These are phyloP conservation scores for Alternaria rosae DNA, from an alignment of 2,329 filamentous ascomycete species.

Conservation along the genomic window DNA sequence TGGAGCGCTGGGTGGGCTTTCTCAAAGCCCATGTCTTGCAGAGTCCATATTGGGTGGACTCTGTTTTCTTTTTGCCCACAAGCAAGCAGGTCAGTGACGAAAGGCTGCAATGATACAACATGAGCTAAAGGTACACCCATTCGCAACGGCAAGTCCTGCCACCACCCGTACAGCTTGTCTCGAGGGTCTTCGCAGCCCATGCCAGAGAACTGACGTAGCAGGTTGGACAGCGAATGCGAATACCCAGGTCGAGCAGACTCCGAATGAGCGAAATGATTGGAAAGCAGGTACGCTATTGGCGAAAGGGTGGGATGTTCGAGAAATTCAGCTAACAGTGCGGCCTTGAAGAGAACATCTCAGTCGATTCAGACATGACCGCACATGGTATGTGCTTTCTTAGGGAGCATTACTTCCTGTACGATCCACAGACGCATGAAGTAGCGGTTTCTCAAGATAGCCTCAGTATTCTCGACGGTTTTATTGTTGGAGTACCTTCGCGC, in stretches of 20 bases:
- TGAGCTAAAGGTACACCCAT: neutral
- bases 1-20: neutral
- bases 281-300: neutral
- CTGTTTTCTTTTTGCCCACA: neutral
- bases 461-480: neutral
- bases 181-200: constrained; percentile 7
- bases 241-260: neutral
- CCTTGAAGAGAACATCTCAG: neutral
- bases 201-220: neutral
- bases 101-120: neutral
- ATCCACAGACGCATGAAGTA: constrained; percentile 17
- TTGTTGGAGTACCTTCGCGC: neutral
- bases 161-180: constrained; percentile 10
- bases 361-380: constrained; percentile 2
- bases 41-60: neutral
- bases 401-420: constrained; percentile 9
- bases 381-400: neutral
- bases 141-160: neutral
- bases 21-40: neutral
- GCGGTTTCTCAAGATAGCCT: neutral
- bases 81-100: neutral
- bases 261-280: neutral
- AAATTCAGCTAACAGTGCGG: neutral
- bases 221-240: neutral
- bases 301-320: neutral